A percentile compares a stretch with the other conserved stretches of the same genome.
Evolutionary conservation across 345 rosid species (phyloP).

Genomic region (Brassica napus): Da-Ae NC_063447.1:61759501-61760000

Average conservation of each 20-base stretch:
- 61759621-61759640: constrained; percentile 70
- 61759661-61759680: not conserved
- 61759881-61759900: constrained; percentile 21
- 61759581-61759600: constrained; percentile 79
- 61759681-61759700: not conserved
- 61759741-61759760: constrained; percentile 57
- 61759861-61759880: not conserved
- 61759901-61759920: constrained; percentile 92
- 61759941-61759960: constrained; percentile 88
- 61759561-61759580: constrained; percentile 75
- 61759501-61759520: constrained; percentile 86
- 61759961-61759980: constrained; percentile 74
- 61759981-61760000: constrained; percentile 81
- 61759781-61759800: constrained; percentile 83
- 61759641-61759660: constrained; percentile 71
- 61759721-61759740: not conserved
- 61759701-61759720: not conserved
- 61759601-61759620: constrained; percentile 76
- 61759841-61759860: constrained; percentile 7
- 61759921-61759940: constrained; percentile 85
- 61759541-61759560: constrained; percentile 67
- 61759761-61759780: constrained; percentile 94
- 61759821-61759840: constrained; percentile 58
- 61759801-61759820: constrained; percentile 74
- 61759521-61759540: constrained; percentile 90